Evolutionary conservation across 2,329 filamentous ascomycete species (phyloP).

Genomic region (Dactylella cylindrospora): DNA sequence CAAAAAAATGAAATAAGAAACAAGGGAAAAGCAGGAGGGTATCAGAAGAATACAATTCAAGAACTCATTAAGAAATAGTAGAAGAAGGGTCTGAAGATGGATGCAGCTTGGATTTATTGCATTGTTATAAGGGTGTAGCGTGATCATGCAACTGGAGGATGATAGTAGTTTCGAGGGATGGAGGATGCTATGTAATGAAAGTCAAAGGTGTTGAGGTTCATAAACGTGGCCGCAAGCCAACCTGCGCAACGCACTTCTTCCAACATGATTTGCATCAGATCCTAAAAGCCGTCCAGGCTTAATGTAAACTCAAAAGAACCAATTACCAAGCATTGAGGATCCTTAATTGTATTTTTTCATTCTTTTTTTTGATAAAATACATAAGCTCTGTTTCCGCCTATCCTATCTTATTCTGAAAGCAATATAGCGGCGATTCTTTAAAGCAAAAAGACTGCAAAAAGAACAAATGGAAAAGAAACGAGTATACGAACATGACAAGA

Average conservation of each 20-base stretch:
- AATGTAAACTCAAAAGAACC: neutral
- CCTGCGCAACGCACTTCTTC: constrained; percentile 8
- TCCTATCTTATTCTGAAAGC: too few species aligned
- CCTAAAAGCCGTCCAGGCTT: too few species aligned
- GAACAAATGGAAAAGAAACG: neutral
- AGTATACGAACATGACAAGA: neutral
- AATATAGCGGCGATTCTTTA: too few species aligned
- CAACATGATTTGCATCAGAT: too few species aligned
- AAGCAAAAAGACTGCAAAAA: neutral
- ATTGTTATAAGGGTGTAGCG: neutral
- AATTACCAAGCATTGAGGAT: neutral
- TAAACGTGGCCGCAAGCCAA: constrained; percentile 40
- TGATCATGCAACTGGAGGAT: neutral
- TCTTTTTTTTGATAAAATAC: constrained; percentile 28
- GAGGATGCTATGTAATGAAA: neutral
- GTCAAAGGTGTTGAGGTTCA: constrained; percentile 1
- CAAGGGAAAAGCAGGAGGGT: neutral
- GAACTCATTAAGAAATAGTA: constrained; percentile 1
- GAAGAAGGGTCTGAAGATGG: neutral
- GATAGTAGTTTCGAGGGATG: neutral
- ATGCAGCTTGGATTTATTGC: neutral
- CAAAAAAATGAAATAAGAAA: neutral
- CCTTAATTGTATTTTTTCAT: neutral
- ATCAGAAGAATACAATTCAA: constrained; percentile 2
- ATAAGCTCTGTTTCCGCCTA: too few species aligned